Base-by-base conservation (phyloP, 345 rosid species). In the Boechera stricta region DNA sequence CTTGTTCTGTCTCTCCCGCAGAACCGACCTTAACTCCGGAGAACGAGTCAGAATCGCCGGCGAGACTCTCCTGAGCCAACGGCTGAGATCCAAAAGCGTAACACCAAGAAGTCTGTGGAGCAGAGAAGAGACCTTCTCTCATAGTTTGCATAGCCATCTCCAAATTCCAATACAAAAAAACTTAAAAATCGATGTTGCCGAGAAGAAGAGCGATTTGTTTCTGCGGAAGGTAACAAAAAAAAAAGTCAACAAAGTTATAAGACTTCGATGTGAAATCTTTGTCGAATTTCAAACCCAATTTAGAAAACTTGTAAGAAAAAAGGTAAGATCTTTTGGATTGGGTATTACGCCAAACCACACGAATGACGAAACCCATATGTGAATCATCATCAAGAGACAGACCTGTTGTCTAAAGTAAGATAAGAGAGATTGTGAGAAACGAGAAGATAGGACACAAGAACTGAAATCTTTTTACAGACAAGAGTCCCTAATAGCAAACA, bases 141-240 rank as follows among this genome's bases (percentile, higher is more conserved):
- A 82, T 71, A 79, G 96, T 82, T 81, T 90, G 93, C 97, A 84
- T 87, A 80, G 95, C 91, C 94, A 90, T 94, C 74, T 79, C 49
- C 68, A 16, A 48, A 49, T 36, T 56, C 66, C 73, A 70, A 59
- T 51, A 59, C 65, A 38, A 53, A 21, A 52, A 31, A 18, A 41
- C 60, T 28, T 11, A 9, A 12, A 36, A 21, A 33, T 64, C 3
- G 31, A 56, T 74, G 55, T 28, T 47, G 51, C 49, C 21, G 51
- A 71, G 72, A 36, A 67, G 53, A 26, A 69, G 53, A 42, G 18
- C 54, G 77, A 68, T 60, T 12, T 78, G 57, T 68, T 71, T 74
- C 91, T 80, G 81, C 80, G 79, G 78, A n/a, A 52, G 59, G 77
- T 56, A 42, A 62, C 60, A 59, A 74, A 15, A 16, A 9, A 9